Base-by-base conservation (phyloP, 1,139 yeast species). In the Taphrina deformans region DNA sequence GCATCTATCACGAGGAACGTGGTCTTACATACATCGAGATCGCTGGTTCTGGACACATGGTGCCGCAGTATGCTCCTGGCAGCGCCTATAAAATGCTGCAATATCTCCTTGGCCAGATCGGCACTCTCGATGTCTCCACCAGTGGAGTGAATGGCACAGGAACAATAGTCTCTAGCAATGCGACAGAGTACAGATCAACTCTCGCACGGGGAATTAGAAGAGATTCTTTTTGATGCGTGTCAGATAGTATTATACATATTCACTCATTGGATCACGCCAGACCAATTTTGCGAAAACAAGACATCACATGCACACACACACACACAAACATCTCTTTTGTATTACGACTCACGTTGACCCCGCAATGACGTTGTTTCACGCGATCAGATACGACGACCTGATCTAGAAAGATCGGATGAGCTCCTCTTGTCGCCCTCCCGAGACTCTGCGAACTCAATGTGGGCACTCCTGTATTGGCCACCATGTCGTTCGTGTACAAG, bases 31-130 rank as follows among this genome's bases (percentile, higher is more conserved):
- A 61, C 12, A 41, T 53, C 23, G 45, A 51, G 38, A 35, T 61
- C 53, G 38, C 41, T 24, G 33, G 21, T 26, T 40, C 65, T 4
- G 64, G 64, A 7, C 64, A 60, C 23, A 40, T 50, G 59, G 53
- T 53, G n/a, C 59, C 65, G 2, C 52, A 51, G 35, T 44, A 61
- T 40, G 65, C 48, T 21, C 58, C 58, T 21, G 46, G 23, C 2
- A 31, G 58, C 7, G 45, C 52, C 9, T 40, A 24, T 29, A 41
- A 44, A 31, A 18, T 33, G 52, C 14, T 61, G 38, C 48, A 40
- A 26, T 33, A 38, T 29, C 35, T 59, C 16, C 50, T 59, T 4
- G 63, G 63, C 3, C 48, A 38, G 31, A 38, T 38, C 12, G 31
- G 23, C 12, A 7, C 29, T 26, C 38, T 38, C 2, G 44, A 51